These are phyloP conservation scores for Pilatotrama ljubarskyi DNA, from an alignment of 768 basidiomycete species.

Conservation along the genomic window DNA sequence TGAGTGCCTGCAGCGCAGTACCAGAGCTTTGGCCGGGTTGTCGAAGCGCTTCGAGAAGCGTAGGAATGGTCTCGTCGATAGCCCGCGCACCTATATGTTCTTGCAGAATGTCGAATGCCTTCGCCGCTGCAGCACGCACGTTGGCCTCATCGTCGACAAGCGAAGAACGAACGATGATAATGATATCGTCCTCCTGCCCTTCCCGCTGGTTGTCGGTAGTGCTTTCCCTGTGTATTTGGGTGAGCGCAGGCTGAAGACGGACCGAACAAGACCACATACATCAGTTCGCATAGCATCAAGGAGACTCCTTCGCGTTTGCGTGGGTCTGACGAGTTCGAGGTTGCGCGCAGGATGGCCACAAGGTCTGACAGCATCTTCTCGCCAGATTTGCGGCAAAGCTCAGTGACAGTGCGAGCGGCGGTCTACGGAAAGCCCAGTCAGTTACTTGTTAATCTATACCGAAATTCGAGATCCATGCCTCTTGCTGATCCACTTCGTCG, in stretches of 20 bases:
- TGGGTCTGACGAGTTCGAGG: slow-evolving; percentile 60
- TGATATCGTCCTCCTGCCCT: slow-evolving; percentile 86
- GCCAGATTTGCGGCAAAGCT: slow-evolving; percentile 94
- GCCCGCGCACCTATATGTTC: slow-evolving; percentile 87
- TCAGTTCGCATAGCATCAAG: slow-evolving; percentile 81
- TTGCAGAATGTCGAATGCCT: slow-evolving; percentile 88
- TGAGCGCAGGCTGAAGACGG: slow-evolving; percentile 1
- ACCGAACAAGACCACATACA: slow-evolving; percentile 49
- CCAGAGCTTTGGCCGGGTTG: slow-evolving; percentile 94
- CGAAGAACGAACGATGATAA: slow-evolving; percentile 77
- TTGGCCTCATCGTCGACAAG: slow-evolving; percentile 86
- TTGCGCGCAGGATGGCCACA: slow-evolving; percentile 71
- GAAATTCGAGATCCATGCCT: slow-evolving; percentile 48
- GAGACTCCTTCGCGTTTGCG: slow-evolving; percentile 83
- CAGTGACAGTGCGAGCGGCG: slow-evolving; percentile 82
- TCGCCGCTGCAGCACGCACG: slow-evolving; percentile 89
- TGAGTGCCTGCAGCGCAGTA: slow-evolving; percentile 89
- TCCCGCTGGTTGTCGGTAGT: slow-evolving; percentile 83
- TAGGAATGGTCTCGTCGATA: slow-evolving; percentile 96
- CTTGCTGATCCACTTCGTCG: slow-evolving; percentile 83
- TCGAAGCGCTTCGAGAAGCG: slow-evolving; percentile 87
- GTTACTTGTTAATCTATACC: background rate
- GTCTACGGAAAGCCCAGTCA: slow-evolving; percentile 49
- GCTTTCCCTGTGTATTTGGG: slow-evolving; percentile 67
- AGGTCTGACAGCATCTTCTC: slow-evolving; percentile 87